A percentile compares a stretch with the other conserved stretches of the same genome.
Conservation (phyloP, 2,329 filamentous ascomycete species). For the Cadophora sp. region DNA sequence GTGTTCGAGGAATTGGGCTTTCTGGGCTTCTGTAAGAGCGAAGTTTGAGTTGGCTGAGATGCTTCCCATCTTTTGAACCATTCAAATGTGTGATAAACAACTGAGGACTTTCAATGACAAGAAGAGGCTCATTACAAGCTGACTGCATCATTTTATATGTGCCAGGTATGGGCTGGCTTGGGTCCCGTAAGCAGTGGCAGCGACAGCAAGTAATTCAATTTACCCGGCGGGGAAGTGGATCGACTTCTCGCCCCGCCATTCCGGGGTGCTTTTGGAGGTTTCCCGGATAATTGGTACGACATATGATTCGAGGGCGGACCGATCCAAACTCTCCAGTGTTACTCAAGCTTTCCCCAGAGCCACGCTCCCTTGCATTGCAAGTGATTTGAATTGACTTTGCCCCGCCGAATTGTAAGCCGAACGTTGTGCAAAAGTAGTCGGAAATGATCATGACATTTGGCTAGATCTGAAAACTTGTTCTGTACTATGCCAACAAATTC, state of each 20-base stretch:
- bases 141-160: not conserved
- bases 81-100: not conserved
- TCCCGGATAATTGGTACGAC: not conserved
- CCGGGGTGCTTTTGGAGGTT: no score
- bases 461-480: not conserved
- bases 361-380: not conserved
- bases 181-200: not conserved
- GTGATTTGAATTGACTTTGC: not conserved
- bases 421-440: not conserved
- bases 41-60: constrained; percentile 19
- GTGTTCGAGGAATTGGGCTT: constrained; percentile 60
- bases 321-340: not conserved
- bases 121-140: not conserved
- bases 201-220: constrained; percentile 1
- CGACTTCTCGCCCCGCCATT: not conserved
- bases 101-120: not conserved
- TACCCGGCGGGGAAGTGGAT: constrained; percentile 15
- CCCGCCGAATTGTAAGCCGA: not conserved
- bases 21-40: constrained; percentile 52
- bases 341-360: constrained; percentile 1
- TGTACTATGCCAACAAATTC: not conserved
- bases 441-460: not conserved
- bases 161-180: not conserved
- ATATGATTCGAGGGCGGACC: not conserved
- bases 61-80: constrained; percentile 25